A percentile compares a stretch with the other conserved stretches of the same genome.
Conservation (phyloP, 2,329 filamentous ascomycete genomes). For the Microdochium bolleyi region DNA sequence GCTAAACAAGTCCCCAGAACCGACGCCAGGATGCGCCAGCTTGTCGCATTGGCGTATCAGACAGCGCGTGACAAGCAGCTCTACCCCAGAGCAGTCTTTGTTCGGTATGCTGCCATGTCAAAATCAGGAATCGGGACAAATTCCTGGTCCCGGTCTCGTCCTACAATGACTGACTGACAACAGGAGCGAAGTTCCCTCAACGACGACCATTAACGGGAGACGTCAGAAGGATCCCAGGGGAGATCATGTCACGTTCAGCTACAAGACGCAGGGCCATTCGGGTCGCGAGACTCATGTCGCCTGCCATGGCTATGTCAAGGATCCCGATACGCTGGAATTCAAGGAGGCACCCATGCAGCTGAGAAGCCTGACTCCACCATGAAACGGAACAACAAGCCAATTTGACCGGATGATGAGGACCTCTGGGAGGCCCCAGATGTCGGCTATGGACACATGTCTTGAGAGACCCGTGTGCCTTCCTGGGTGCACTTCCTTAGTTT, state of each 20-base stretch:
- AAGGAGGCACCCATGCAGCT: neutral
- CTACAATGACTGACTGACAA: neutral
- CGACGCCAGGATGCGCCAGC: neutral
- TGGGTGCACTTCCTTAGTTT: neutral
- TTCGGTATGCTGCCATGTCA: neutral
- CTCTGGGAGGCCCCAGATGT: conserved; percentile 4
- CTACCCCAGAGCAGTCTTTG: neutral
- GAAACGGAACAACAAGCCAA: conserved; percentile 2
- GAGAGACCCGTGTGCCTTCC: neutral
- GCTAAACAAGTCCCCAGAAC: neutral
- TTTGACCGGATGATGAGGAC: conserved; percentile 4
- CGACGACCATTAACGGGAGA: conserved; percentile 4
- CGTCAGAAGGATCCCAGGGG: conserved; percentile 5
- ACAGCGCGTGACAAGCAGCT: neutral
- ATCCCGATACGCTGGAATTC: conserved; percentile 4
- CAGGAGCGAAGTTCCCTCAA: conserved; percentile 2
- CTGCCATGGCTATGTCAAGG: conserved; percentile 6
- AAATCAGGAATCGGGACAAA: neutral
- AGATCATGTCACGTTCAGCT: conserved; percentile 5
- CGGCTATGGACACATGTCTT: neutral
- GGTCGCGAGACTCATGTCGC: conserved; percentile 5
- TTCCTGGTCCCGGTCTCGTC: neutral
- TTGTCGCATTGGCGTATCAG: neutral
- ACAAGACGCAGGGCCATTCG: conserved; percentile 4
- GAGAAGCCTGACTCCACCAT: conserved; percentile 5